Evolutionary conservation across 2,329 filamentous ascomycete genomes (phyloP).

Genomic region (Penicillium vulpinum): DNA sequence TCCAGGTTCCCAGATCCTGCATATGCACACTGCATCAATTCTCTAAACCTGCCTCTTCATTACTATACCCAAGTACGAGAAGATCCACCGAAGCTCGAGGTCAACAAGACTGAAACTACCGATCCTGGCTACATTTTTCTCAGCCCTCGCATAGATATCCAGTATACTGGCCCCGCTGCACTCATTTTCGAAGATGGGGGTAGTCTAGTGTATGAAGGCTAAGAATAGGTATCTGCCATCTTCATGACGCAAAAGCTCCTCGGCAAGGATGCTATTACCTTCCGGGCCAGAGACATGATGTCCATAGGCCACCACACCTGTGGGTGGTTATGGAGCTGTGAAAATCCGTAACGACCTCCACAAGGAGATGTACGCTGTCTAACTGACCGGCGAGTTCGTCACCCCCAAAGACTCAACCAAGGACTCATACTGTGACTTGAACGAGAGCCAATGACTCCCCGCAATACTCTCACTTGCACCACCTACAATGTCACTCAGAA

Average conservation of each 20-base stretch:
- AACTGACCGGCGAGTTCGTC: slow-evolving; percentile 27
- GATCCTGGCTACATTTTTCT: slow-evolving; percentile 39
- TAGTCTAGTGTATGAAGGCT: slow-evolving; percentile 39
- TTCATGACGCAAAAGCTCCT: slow-evolving; percentile 38
- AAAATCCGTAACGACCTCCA: slow-evolving; percentile 38
- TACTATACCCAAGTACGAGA: too few species aligned
- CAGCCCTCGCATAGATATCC: slow-evolving; percentile 30
- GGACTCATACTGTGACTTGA: slow-evolving; percentile 37
- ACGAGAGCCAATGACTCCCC: slow-evolving; percentile 36
- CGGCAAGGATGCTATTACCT: slow-evolving; percentile 37
- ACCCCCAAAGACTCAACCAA: slow-evolving; percentile 26
- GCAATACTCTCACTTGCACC: slow-evolving; percentile 38
- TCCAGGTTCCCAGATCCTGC: too few species aligned
- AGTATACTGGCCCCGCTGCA: slow-evolving; percentile 29
- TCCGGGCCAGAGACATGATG: slow-evolving; percentile 38
- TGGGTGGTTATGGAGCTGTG: slow-evolving; percentile 33
- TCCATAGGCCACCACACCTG: slow-evolving; percentile 29
- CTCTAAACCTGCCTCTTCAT: too few species aligned
- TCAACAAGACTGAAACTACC: slow-evolving; percentile 33
- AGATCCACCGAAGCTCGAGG: slow-evolving; percentile 32
- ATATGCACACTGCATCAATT: too few species aligned
- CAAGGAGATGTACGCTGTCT: slow-evolving; percentile 35
- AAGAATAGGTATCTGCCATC: slow-evolving; percentile 33
- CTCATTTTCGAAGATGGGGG: slow-evolving; percentile 41
- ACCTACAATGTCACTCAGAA: slow-evolving; percentile 38